Base-by-base conservation (phyloP, 2,329 filamentous ascomycete species). In the Claviceps sp. region DNA sequence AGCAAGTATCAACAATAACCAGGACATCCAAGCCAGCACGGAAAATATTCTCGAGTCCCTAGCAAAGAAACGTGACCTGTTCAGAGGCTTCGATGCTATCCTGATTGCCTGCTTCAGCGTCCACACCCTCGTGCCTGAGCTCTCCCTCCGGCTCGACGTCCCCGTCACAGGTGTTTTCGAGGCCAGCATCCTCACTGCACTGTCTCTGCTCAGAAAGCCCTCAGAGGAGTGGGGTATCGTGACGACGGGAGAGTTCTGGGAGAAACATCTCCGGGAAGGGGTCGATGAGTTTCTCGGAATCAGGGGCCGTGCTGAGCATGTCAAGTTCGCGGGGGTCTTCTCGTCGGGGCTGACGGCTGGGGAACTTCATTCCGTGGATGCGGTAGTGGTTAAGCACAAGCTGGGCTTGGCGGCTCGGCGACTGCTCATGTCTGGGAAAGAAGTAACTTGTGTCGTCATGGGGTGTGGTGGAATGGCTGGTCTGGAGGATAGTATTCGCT, bases 401-500 rank as follows among this genome's bases (percentile, higher is more conserved):
- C 80, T 96, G 63, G 81, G 75, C 57, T 75, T 80, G 16, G 89
- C 89, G 0, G 86, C 87, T 0, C 78, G 75, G 64, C 71, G 75
- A 49, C 69, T 95, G 26, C 67, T 95, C 30, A 64, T 63, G 7
- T 72, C 72, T 13, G 71, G 75, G 0, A 70, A 73, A 3, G 77
- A 73, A 3, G 77, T 90, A 0, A 72, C 74, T 4, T 85, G 82
- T 24, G 79, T 96, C 7, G 85, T 88, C 61, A 77, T 96, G 72
- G 90, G 90, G 0, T 96, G 90, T 65, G 90, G 87, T 2, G 90
- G 89, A 0, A 95, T 96, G 90, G 83, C 84, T 1, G 90, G 89
- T 0, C 76, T 96, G 68, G 85, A 93, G 59, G 73, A 80, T 42
- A 84, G 84, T 54, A 89, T 96, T 41, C 76, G 84, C 38, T 74